Base-by-base conservation (phyloP, 352 stramenopile species). In the Pythium vanterpoolii region DNA sequence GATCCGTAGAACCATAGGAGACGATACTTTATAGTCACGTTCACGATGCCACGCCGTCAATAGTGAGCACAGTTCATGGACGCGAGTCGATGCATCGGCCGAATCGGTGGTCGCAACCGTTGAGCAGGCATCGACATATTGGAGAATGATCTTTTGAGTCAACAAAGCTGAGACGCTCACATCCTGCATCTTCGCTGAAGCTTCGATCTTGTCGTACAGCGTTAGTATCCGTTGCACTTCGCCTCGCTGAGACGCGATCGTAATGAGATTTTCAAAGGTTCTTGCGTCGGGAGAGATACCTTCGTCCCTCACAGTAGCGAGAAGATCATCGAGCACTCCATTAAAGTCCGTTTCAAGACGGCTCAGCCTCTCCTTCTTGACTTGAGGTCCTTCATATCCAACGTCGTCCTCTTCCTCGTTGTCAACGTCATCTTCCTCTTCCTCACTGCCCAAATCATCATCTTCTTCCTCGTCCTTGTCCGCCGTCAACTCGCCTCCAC, bases 31-130 rank as follows among this genome's bases (percentile, higher is more conserved):
- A 4, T 33, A 48, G 0, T 39, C 40, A 8, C 45, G 36, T 16
- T 66, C 31, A 4, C 27, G 73, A 43, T 81, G 69, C 69, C 69
- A 83, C 27, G 79, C 56, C n/a, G 66, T 53, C 23, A 89, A 65
- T 13, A 77, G 46, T 11, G 49, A 28, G 16, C 68, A 42, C 2
- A 79, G 59, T 55, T 79, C 50, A 8, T 71, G 33, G 18, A 87
- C 53, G 3, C 52, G 44, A 6, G 10, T 23, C 7, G 33, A n/a
- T 8, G 42, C 19, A 13, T 39, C 19, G 0, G 24, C 30, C 0
- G 28, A 6, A 18, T 62, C 36, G 2, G 16, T 16, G 16, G 11
- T 46, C 6, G 44, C 60, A 9, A 57, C 9, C 21, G 46, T 36
- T 8, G 52, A 14, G 21, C 58, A 72, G 13, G 54, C 49, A 11